Conservation (phyloP, 257 asterid genomes). For the Petunia axillaris region DNA sequence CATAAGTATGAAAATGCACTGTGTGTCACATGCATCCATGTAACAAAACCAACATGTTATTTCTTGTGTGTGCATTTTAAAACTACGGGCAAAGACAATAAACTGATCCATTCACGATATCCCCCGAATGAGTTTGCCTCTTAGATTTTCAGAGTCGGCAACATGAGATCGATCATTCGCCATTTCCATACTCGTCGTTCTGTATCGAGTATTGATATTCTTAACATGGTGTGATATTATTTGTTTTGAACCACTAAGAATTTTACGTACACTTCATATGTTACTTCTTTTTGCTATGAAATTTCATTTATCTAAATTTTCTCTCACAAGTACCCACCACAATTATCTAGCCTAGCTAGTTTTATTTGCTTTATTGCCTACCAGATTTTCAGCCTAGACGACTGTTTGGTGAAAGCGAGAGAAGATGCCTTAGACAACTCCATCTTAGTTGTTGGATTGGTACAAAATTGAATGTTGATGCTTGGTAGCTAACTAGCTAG, state of each 20-base stretch:
- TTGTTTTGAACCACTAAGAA: neutral
- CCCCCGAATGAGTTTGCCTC: too few species aligned
- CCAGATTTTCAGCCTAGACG: slow-evolving; percentile 3
- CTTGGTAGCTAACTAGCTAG: slow-evolving; percentile 26
- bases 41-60: too few species aligned
- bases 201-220: neutral
- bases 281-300: neutral
- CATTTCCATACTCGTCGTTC: neutral
- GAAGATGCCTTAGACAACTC: neutral
- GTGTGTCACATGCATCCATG: too few species aligned
- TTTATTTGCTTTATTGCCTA: slow-evolving; percentile 11
- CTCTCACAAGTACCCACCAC: neutral
- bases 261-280: neutral
- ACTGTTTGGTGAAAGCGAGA: slow-evolving; percentile 26
- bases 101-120: too few species aligned
- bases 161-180: too few species aligned
- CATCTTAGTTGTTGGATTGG: slow-evolving; percentile 24
- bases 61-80: too few species aligned
- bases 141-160: too few species aligned
- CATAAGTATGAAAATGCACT: too few species aligned
- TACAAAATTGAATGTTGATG: slow-evolving; percentile 31
- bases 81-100: too few species aligned
- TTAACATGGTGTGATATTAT: neutral
- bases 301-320: too few species aligned
- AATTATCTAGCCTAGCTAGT: neutral